Evolutionary conservation across 352 stramenopile species (phyloP).

Genomic region (Globisporangium orthogonon): DNA sequence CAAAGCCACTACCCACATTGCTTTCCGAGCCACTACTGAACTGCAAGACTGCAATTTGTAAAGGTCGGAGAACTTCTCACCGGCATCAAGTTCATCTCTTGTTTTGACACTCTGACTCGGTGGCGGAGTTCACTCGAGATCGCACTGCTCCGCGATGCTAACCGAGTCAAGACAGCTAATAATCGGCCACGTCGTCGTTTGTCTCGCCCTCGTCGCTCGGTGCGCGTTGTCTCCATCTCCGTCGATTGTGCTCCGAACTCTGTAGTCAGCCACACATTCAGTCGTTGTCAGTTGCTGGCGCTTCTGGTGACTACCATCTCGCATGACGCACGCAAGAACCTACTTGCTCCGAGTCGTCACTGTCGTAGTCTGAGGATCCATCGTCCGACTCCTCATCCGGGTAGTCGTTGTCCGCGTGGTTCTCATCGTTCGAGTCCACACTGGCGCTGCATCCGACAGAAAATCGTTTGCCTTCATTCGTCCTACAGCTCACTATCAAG

Average conservation of each 20-base stretch:
- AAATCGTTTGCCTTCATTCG: conserved; percentile 1
- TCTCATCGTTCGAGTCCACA: conserved; percentile 82
- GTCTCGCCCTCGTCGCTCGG: conserved; percentile 12
- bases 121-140: too few relatives aligned
- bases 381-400: conserved; percentile 65
- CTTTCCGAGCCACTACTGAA: too few relatives aligned
- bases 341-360: conserved; percentile 32
- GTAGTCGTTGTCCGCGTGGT: conserved; percentile 75
- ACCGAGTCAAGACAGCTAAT: too few relatives aligned
- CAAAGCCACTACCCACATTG: too few relatives aligned
- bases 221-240: conserved; percentile 10
- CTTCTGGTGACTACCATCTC: too few relatives aligned
- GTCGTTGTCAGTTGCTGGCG: not conserved
- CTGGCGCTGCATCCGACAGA: conserved; percentile 34
- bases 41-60: too few relatives aligned
- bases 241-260: conserved; percentile 9
- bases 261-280: not conserved
- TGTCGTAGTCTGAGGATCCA: conserved; percentile 23
- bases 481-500: conserved; percentile 1
- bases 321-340: not conserved
- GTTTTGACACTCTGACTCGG: too few relatives aligned
- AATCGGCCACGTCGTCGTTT: conserved; percentile 4
- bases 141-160: too few relatives aligned
- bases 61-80: too few relatives aligned
- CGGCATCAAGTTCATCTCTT: too few relatives aligned